phyloP scores from a whole-genome alignment of 495 filamentous ascomycete genomes.

The Talaromyces wortmannii region DNA sequence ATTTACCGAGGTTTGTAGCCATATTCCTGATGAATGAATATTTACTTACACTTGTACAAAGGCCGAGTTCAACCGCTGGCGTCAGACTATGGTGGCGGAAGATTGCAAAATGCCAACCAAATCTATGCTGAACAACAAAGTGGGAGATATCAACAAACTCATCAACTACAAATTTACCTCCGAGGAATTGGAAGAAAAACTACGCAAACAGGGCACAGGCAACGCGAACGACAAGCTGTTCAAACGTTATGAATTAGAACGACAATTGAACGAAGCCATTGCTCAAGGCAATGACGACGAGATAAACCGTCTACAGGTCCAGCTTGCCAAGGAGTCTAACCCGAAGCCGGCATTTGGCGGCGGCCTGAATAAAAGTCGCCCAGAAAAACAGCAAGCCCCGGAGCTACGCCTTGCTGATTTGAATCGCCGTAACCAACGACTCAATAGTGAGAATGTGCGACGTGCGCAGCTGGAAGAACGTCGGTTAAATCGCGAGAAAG shows the following conservation, averaged over 20 bases:
- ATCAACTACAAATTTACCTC: slow-evolving; percentile 74
- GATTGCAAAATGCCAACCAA: slow-evolving; percentile 64
- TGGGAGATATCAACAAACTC: slow-evolving; percentile 73
- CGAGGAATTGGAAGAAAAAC: slow-evolving; percentile 68
- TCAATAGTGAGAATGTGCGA: slow-evolving; percentile 74
- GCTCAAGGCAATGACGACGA: slow-evolving; percentile 53
- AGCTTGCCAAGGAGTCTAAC: slow-evolving; percentile 59
- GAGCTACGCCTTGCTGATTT: slow-evolving; percentile 70
- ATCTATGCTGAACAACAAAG: slow-evolving; percentile 57
- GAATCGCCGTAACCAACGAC: slow-evolving; percentile 71
- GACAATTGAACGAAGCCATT: slow-evolving; percentile 58
- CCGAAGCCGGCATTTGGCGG: slow-evolving; percentile 66
- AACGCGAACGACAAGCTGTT: slow-evolving; percentile 53
- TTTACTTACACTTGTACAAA: slow-evolving; percentile 28
- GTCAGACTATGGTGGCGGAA: slow-evolving; percentile 63
- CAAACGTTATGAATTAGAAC: slow-evolving; percentile 55
- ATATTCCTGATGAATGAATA: background rate
- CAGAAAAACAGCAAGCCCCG: slow-evolving; percentile 39
- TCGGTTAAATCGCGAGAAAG: slow-evolving; percentile 50
- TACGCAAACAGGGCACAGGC: slow-evolving; percentile 58
- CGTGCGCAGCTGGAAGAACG: slow-evolving; percentile 79
- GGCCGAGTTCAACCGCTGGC: slow-evolving; percentile 80
- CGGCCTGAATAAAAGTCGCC: slow-evolving; percentile 38
- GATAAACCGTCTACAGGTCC: slow-evolving; percentile 52
- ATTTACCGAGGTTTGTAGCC: slow-evolving; percentile 59